Base-by-base conservation (phyloP, 2,329 filamentous ascomycete species). In the Macroventuria anomochaeta region DNA sequence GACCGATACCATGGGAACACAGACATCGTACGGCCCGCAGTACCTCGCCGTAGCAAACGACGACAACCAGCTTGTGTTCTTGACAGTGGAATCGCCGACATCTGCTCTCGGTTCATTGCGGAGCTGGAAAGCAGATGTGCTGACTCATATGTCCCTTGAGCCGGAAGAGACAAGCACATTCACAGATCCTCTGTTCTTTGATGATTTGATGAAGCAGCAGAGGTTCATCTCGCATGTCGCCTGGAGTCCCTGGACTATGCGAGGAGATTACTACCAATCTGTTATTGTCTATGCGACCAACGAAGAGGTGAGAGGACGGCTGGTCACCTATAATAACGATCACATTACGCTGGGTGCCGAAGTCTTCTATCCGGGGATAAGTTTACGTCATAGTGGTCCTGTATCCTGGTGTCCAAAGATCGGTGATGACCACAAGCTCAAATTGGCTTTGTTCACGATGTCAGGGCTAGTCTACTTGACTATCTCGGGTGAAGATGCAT, bases 11-110 rank as follows among this genome's bases (percentile, higher is more conserved):
- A 39, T 73, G 20, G 72, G 70, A 26, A 68, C 69, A 37, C 60
- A 60, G 18, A 37, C 65, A 23, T 55, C 58, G 5, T 70, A 65
- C 59, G 65, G 62, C 5, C 63, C 49, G 33, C 66, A 74, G 17
- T 64, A 75, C 13, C 38, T 80, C 29, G 75, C 71, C 7, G 63
- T 77, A 3, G 64, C 75, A 3, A 79, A 77, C 38, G 77, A 79
- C 32, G 68, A 75, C 33, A 77, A 76, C 26, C 66, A 78, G 15
- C 61, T 80, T 8, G 56, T 72, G 5, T 55, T 79, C 7, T 17
- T 79, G 4, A 55, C 58, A n/a, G 42, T 79, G 12, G 53, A 68
- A 10, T 75, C 78, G 4, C 76, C 77, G 1, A 67, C 75, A 33
- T 65, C 75, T 18, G 62, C 67, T 3, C 47, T 70, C 8, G 67